Evolutionary conservation across 305 asterid genomes (phyloP), one percentile per base, ranked within the genome.

Genomic region (Salvia sclarea): DNA sequence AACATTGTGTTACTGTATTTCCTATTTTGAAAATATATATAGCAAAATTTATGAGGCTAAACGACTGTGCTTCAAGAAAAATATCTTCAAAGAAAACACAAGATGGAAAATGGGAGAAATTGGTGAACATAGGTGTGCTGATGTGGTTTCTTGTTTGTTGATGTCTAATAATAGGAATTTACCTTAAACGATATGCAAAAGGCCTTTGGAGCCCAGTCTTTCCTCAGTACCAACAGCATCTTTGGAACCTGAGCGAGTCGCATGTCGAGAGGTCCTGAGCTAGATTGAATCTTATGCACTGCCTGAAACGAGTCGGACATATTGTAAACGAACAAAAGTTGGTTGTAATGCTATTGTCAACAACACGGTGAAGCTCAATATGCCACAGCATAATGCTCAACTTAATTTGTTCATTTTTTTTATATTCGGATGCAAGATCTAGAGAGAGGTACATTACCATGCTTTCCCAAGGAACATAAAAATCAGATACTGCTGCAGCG

Each of bases 171-270:
- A 43, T 43, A n/a, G 48, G 18, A 54, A n/a, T 55, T 71, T 40
- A 89, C 99, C 96, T 94, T 94, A 59, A 94, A 94, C 12, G 99
- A 94, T 76, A 91, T 83, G 81, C 99, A 94, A 68, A 91, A 94
- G 73, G 99, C 90, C 50, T 10, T 64, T 9, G 99, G 97, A 8
- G 96, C 96, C 99, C 99, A 94, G 33, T 86, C 93, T 72, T 66
- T 88, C 76, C 97, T 78, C 58, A 91, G 84, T 76, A 86, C 88
- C 4, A 86, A 82, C 75, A 94, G 91, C 97, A 94, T 91, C 82
- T 91, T 91, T 2, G 96, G 97, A 53, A 78, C 98, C 79, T 91
- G 96, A 78, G 81, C 96, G 13, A 91, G 96, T 13, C 95, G 86
- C 87, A 91, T 89, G 79, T 91, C 97, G 54, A 94, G 74, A 57